A percentile compares a stretch with the other conserved stretches of the same genome.
Evolutionary conservation across 495 filamentous ascomycete genomes (phyloP).

Genomic region (Neurospora sp.): DNA sequence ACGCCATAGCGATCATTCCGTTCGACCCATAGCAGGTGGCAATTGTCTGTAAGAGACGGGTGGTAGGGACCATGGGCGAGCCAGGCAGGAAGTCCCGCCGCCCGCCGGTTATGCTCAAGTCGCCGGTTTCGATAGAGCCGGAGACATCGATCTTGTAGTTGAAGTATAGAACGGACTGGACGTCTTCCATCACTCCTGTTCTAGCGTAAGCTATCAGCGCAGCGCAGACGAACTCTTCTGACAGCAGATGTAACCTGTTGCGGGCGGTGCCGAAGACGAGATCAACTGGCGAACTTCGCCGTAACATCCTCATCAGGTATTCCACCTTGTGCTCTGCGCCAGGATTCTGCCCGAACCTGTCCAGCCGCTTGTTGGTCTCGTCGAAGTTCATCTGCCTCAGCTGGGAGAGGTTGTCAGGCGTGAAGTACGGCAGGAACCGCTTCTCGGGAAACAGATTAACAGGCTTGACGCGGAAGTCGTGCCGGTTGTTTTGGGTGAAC

Average conservation of each 20-base stretch:
- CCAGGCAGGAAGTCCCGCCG: not conserved
- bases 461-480: slow-evolving; percentile 16
- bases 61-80: slow-evolving; percentile 16
- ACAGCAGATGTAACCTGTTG: slow-evolving; percentile 18
- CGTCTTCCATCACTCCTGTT: slow-evolving; percentile 11
- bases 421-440: not conserved
- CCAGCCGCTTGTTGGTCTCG: slow-evolving; percentile 1
- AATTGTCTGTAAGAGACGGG: slow-evolving; percentile 21
- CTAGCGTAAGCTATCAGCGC: slow-evolving; percentile 22
- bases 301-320: slow-evolving; percentile 19
- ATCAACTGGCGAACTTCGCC: slow-evolving; percentile 5
- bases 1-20: slow-evolving; percentile 19
- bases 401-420: not conserved
- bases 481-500: slow-evolving; percentile 23
- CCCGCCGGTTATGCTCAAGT: slow-evolving; percentile 2
- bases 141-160: slow-evolving; percentile 12
- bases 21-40: slow-evolving; percentile 28
- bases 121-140: not conserved
- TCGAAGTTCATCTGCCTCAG: slow-evolving; percentile 10
- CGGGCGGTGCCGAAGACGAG: slow-evolving; percentile 3
- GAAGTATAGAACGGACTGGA: not conserved
- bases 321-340: slow-evolving; percentile 8
- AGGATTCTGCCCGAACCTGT: slow-evolving; percentile 20
- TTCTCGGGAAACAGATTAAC: slow-evolving; percentile 18
- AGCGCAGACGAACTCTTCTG: slow-evolving; percentile 22